phyloP scores from a whole-genome alignment of 306 rosid genomes.

The Cicer judaicum region DNA sequence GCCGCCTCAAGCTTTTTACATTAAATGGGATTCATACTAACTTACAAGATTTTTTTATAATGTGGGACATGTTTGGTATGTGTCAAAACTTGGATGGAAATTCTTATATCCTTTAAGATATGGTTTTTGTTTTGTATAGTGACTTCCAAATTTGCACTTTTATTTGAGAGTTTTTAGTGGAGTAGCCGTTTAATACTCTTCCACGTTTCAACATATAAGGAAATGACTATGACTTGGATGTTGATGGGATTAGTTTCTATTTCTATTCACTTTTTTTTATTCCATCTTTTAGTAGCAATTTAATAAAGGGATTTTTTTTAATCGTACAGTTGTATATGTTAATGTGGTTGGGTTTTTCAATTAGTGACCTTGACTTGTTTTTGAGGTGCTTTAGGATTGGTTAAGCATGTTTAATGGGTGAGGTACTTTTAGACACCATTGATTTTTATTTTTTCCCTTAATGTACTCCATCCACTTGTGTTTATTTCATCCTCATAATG shows the following conservation, averaged over 20 bases:
- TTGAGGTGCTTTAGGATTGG: neutral
- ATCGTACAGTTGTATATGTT: constrained; percentile 17
- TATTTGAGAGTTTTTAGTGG: neutral
- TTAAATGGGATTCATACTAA: constrained; percentile 41
- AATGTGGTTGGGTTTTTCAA: constrained; percentile 27
- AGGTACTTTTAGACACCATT: neutral
- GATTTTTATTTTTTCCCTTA: neutral
- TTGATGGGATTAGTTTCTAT: neutral
- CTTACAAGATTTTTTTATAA: constrained; percentile 23
- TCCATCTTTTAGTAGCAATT: neutral
- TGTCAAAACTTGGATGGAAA: constrained; percentile 54
- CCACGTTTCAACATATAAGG: constrained; percentile 47
- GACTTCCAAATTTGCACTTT: constrained; percentile 60
- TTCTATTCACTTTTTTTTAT: neutral
- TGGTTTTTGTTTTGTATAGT: constrained; percentile 52
- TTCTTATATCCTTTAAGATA: constrained; percentile 49
- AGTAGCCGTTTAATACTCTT: constrained; percentile 13
- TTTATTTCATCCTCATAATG: constrained; percentile 7
- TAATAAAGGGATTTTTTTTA: constrained; percentile 15
- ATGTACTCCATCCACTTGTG: constrained; percentile 3
- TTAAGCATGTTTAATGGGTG: constrained; percentile 15
- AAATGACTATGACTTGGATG: neutral
- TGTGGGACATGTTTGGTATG: constrained; percentile 47
- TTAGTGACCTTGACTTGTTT: neutral
- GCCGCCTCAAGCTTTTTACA: constrained; percentile 66